A percentile compares a stretch with the other conserved stretches of the same genome.
Conservation (phyloP, 176 grass and related monocot species). For the Tillandsia leiboldiana region DNA sequence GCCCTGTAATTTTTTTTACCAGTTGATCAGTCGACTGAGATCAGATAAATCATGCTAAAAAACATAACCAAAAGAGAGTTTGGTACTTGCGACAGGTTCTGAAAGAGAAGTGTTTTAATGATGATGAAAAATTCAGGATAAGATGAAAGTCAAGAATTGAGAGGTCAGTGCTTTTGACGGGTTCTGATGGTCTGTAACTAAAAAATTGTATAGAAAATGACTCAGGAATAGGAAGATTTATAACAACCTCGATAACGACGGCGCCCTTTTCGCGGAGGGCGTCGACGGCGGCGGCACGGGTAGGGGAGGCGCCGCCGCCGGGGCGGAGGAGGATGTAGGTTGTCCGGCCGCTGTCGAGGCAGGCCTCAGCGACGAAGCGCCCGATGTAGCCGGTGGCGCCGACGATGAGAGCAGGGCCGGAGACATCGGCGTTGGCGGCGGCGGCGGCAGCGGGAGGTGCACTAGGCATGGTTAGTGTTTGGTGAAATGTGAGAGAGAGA, state of each 20-base stretch:
- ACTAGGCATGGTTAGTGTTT: not conserved
- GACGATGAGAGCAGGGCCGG: slow-evolving; percentile 37
- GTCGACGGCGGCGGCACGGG: slow-evolving; percentile 27
- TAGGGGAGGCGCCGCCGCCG: slow-evolving; percentile 15
- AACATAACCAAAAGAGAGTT: too few species aligned
- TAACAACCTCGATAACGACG: slow-evolving; percentile 41
- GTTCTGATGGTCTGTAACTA: not conserved
- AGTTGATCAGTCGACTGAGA: not conserved
- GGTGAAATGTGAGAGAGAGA: too few species aligned
- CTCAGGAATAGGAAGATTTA: not conserved
- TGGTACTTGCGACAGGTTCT: too few species aligned
- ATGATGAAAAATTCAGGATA: too few species aligned
- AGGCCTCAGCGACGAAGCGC: slow-evolving; percentile 56
- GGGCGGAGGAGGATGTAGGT: slow-evolving; percentile 54
- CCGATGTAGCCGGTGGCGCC: slow-evolving; percentile 71
- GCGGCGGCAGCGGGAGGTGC: not conserved
- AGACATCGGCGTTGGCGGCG: not conserved
- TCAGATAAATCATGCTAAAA: too few species aligned
- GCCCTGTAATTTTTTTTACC: not conserved
- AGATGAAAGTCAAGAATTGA: too few species aligned
- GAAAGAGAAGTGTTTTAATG: too few species aligned
- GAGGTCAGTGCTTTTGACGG: too few species aligned
- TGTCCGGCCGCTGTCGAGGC: slow-evolving; percentile 34
- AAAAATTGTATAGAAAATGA: not conserved
- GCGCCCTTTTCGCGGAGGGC: slow-evolving; percentile 45